Percentiles rank a stretch among this genome's conserved stretches.
Conservation (phyloP, 306 rosid species). For the Cyclanthera cordifolia region DNA sequence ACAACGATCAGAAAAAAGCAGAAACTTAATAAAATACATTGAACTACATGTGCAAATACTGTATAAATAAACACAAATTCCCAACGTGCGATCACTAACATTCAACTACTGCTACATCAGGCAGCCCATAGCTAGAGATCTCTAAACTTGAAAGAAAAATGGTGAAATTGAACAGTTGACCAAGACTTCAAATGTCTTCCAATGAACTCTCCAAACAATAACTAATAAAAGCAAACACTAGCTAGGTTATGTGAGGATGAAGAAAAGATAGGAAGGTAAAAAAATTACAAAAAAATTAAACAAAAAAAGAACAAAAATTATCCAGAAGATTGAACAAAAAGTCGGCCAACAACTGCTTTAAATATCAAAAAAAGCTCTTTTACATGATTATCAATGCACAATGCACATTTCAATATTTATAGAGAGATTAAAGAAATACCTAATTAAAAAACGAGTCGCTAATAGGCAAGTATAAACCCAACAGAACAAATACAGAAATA, state of each 20-base stretch:
- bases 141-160: background rate
- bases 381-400: background rate
- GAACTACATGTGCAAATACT: conserved; percentile 4
- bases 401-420: background rate
- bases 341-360: background rate
- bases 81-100: background rate
- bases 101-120: background rate
- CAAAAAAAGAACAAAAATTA: background rate
- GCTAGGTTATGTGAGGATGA: background rate
- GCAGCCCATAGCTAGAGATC: background rate
- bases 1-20: background rate
- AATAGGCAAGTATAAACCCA: background rate
- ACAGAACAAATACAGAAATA: background rate
- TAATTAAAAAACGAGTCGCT: too few species aligned
- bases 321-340: conserved; percentile 1
- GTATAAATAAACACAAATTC: background rate
- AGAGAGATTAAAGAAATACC: background rate
- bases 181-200: background rate
- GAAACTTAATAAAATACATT: background rate
- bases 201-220: background rate
- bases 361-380: background rate
- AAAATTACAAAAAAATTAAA: background rate
- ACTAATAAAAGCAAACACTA: background rate
- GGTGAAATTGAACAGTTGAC: too few species aligned
- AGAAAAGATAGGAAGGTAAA: background rate